A percentile compares a stretch with the other conserved stretches of the same genome.
Conservation (phyloP, 768 basidiomycete genomes). For the Cystobasidiopsis lactophilus region DNA sequence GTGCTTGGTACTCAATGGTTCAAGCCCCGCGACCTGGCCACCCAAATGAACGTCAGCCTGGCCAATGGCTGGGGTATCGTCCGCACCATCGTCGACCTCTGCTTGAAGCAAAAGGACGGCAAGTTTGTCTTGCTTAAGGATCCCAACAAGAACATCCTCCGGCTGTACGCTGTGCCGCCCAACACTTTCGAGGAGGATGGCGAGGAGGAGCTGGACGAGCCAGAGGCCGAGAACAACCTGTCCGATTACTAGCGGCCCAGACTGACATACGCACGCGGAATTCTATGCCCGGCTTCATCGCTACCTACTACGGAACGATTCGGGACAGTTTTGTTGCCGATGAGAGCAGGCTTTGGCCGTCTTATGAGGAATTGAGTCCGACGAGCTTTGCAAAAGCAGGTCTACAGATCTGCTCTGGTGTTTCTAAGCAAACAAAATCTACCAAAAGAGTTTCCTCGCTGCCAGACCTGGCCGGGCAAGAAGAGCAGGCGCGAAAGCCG, state of each 20-base stretch:
- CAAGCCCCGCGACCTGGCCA: constrained; percentile 82
- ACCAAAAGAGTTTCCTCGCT: no score
- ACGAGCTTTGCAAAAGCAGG: no score
- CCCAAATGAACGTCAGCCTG: constrained; percentile 81
- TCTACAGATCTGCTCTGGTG: no score
- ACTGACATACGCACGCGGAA: no score
- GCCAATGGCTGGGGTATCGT: constrained; percentile 98
- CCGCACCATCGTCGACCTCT: constrained; percentile 75
- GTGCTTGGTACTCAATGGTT: constrained; percentile 85
- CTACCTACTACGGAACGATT: no score
- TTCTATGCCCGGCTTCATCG: no score
- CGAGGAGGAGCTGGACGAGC: constrained; percentile 33
- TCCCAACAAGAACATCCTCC: constrained; percentile 87
- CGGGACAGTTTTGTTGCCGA: no score
- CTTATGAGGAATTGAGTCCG: no score
- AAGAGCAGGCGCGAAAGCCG: constrained; percentile 54
- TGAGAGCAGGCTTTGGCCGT: no score
- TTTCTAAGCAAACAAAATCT: no score
- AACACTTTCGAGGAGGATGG: constrained; percentile 67
- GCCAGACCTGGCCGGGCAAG: constrained; percentile 33
- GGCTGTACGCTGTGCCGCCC: constrained; percentile 75
- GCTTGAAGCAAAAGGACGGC: constrained; percentile 92
- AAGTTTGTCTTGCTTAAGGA: constrained; percentile 95
- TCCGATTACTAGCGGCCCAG: constrained; percentile 3
- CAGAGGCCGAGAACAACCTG: not conserved